Base-by-base conservation (phyloP, 2,329 filamentous ascomycete genomes). In the Chrysosporium keratinophilum region DNA sequence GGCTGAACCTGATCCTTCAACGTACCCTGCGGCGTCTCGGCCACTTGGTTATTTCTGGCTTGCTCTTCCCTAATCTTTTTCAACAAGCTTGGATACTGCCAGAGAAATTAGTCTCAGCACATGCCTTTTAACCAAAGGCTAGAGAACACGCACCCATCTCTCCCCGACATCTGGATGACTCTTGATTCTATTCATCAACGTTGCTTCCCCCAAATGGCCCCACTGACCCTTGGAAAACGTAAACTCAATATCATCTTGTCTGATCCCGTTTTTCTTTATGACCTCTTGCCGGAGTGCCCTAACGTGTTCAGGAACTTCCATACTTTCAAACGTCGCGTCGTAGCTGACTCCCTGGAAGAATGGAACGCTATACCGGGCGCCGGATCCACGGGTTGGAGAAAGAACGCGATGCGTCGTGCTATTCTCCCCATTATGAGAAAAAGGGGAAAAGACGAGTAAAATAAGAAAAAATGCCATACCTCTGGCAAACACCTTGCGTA, bases 271-370 rank as follows among this genome's bases (percentile, higher is more conserved):
- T 50, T 62, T 65, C 62, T 74, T 76, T 1, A 85, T 64, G 17
- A 87, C 75, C 58, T 74, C 70, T 58, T 79, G 72, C 47, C 85
- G 74, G 72, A 86, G 76, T 64, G 74, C 78, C 61, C 76, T 74
- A 14, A 90, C 80, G 11, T 76, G 75, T 28, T 79, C 78, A 0
- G 87, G 85, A 10, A 81, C 75, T 56, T 79, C 84, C 69, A 93
- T 81, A 61, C 85, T 83, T 64, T 88, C 87, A 65, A 94, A 94
- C 15, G 80, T 79, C 0, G 87, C 82, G 66, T 89, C 86, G 54
- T 87, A 82, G 62, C 82, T 82, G 56, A 94, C 86, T 19, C 88
- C 88, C 67, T 93, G 88, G 73, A 94, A 94, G 71, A 95, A 94
- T 0, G 88, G 88, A 46, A 94, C 84, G 6, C 82, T 87, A 72